Percentiles rank a stretch among this genome's conserved stretches.
Evolutionary conservation across 352 stramenopile species (phyloP).

Genomic region (Globisporangium acanthophoron): DNA sequence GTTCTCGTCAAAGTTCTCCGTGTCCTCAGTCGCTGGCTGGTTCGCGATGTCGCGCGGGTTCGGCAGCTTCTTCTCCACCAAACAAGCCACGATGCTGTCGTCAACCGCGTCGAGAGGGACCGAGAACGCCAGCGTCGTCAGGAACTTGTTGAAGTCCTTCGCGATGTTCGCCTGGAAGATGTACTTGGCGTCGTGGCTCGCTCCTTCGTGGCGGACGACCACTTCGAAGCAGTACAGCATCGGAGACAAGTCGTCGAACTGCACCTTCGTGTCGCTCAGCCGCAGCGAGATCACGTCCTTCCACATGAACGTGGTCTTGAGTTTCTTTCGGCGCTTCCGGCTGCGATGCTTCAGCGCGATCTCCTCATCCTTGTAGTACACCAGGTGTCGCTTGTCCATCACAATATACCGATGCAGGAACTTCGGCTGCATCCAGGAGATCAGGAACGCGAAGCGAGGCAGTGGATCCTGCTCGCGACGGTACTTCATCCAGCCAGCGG

Average conservation of each 20-base stretch:
- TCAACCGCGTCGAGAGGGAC: constrained; percentile 60
- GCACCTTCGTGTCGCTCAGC: constrained; percentile 66
- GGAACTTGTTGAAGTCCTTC: constrained; percentile 78
- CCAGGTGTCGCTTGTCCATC: constrained; percentile 57
- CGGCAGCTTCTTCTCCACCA: constrained; percentile 57
- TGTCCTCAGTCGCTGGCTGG: constrained; percentile 21
- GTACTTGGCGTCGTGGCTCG: constrained; percentile 62
- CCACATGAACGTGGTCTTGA: constrained; percentile 75
- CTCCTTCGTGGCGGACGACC: constrained; percentile 43
- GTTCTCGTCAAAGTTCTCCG: constrained; percentile 47
- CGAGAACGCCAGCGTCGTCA: constrained; percentile 60
- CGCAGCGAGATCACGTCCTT: constrained; percentile 51
- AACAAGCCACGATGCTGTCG: constrained; percentile 51
- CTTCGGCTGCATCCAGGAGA: constrained; percentile 71
- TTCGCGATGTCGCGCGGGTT: constrained; percentile 37
- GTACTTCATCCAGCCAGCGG: constrained; percentile 85
- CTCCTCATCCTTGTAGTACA: constrained; percentile 84
- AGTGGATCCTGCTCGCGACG: constrained; percentile 50
- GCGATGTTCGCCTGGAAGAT: constrained; percentile 67
- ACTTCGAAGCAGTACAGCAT: constrained; percentile 79
- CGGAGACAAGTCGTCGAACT: constrained; percentile 82
- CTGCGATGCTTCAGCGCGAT: constrained; percentile 72
- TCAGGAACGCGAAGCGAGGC: constrained; percentile 38
- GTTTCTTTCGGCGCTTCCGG: constrained; percentile 63
- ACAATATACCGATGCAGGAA: constrained; percentile 82